A percentile compares a stretch with the other conserved stretches of the same genome.
These are phyloP conservation scores for Lentinula sp. DNA, from an alignment of 768 basidiomycete species.

Conservation along the genomic window DNA sequence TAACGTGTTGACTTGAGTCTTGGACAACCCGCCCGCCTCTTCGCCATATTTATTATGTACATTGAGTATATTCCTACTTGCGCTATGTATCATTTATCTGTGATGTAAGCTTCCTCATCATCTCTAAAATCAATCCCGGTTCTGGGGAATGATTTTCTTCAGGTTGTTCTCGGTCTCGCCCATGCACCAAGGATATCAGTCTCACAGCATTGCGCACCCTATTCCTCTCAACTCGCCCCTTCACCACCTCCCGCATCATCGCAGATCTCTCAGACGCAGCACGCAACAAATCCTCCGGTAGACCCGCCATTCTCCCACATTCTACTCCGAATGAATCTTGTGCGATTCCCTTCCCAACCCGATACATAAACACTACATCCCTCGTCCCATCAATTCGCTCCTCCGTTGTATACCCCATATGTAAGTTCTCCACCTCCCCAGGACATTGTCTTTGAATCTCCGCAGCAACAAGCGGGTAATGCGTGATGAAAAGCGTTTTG, in stretches of 20 bases:
- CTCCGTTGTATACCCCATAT: conserved; percentile 81
- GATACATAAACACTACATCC: conserved; percentile 86
- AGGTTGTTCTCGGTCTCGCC: background rate
- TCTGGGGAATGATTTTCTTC: too few relatives aligned
- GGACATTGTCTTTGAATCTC: conserved; percentile 59
- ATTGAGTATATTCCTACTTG: background rate
- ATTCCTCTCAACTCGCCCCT: conserved; percentile 29
- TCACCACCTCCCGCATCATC: conserved; percentile 47
- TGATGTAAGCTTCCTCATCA: background rate
- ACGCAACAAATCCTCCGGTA: conserved; percentile 65
- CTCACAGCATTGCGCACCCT: conserved; percentile 10
- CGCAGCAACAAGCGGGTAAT: conserved; percentile 82
- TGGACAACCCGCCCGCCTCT: too few relatives aligned
- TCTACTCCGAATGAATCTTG: conserved; percentile 89
- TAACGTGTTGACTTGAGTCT: too few relatives aligned
- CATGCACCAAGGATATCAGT: background rate
- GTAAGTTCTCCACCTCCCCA: conserved; percentile 62
- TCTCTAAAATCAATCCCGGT: background rate
- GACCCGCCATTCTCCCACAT: conserved; percentile 81
- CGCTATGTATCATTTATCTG: background rate
- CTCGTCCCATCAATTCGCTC: conserved; percentile 64
- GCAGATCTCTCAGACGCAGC: conserved; percentile 52
- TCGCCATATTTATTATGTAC: background rate
- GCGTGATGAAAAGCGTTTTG: conserved; percentile 90
- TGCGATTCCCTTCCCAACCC: conserved; percentile 64